Base-by-base conservation (phyloP, 129 eudicot species). In the Deinandra increscens region DNA sequence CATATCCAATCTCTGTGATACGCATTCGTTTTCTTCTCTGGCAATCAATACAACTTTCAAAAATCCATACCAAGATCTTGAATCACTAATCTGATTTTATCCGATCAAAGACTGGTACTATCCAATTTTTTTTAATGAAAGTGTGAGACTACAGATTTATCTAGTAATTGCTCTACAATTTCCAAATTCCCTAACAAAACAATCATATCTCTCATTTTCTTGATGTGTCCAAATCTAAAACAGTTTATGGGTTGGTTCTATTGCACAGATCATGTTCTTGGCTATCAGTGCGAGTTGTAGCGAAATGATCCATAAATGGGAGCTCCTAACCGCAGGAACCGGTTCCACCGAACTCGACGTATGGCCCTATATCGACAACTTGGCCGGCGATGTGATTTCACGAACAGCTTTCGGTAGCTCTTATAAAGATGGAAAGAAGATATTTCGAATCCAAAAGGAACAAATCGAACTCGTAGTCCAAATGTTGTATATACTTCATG, bases 261-360 rank as follows among this genome's bases (percentile, higher is more conserved):
- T 26, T 39, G 45, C 19, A 34, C 41, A 78, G 68, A 53, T 36
- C 68, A 72, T 49, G 54, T 63, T 39, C 63, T 49, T 46, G 7
- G 85, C 78, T 15, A 81, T 84, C 38, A 60, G 69, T 61, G 60
- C 60, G 23, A 75, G 86, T 63, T 87, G 88, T 44, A 36, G 36
- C 5, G 69, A 73, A 37, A 84, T 84, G 89, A 42, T 81, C n/a
- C 33, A 67, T 34, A 75, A 76, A 73, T 87, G 87, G 89, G 83
- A 78, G 36, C 58, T 41, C 41, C 34, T 78, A 39, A 58, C 68
- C 5, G 12, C 48, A 0, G 14, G 7, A 67, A 22, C 59, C 0
- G 72, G 78, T 12, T 42, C 81, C 3, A 14, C 19, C 6, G 81
- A 76, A 62, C 33, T 76, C 1, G 81, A 76, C 12, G 76, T 76